Evolutionary conservation across 2,329 filamentous ascomycete species (phyloP).

Genomic region (Diplocarpon rosae): DNA sequence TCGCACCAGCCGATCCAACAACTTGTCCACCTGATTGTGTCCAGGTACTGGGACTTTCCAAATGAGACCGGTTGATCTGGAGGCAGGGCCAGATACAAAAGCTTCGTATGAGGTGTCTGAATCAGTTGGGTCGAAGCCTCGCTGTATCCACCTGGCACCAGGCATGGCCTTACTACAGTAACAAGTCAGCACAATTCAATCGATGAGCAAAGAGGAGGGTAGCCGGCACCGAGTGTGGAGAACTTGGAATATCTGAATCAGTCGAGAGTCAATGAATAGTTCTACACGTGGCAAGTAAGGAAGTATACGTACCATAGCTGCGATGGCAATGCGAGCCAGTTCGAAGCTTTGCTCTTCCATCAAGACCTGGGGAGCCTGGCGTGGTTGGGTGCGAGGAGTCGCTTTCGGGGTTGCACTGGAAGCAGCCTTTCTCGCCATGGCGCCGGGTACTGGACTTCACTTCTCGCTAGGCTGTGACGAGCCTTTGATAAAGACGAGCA

Average conservation of each 20-base stretch:
- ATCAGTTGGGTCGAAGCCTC: not conserved
- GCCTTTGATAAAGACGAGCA: no score
- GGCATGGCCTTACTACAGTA: not conserved
- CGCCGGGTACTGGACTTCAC: no score
- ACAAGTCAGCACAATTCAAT: not conserved
- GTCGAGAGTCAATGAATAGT: not conserved
- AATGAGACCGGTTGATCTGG: not conserved
- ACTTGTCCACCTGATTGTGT: not conserved
- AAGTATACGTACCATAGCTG: not conserved
- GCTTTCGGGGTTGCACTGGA: not conserved
- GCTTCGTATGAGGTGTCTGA: not conserved
- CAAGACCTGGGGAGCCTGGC: not conserved
- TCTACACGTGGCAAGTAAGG: not conserved
- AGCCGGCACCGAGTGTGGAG: not conserved
- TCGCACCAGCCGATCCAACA: not conserved
- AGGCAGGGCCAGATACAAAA: not conserved
- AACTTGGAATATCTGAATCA: not conserved
- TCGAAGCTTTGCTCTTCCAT: not conserved
- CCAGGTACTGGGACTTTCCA: slow-evolving; percentile 2
- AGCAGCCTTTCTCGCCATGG: no score
- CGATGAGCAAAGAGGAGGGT: not conserved
- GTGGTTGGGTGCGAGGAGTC: not conserved
- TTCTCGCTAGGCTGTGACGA: no score
- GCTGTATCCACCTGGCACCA: not conserved
- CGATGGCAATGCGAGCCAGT: not conserved